These are phyloP conservation scores for Pulveroboletus sp. DNA, from an alignment of 768 basidiomycete genomes.

Conservation along the genomic window DNA sequence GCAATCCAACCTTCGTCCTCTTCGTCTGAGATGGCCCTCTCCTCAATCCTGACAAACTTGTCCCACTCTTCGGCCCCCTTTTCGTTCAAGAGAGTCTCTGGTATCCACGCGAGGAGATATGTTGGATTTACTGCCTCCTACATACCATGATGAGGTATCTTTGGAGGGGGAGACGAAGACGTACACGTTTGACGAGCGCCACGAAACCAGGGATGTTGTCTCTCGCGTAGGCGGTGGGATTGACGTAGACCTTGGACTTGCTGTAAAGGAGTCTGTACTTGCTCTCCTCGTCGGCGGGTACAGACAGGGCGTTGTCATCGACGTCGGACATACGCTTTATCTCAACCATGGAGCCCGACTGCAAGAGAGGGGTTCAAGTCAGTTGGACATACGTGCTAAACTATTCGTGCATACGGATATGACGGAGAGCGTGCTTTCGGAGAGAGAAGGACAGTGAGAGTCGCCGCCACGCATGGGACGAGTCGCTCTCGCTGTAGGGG, in stretches of 20 bases:
- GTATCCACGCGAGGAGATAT: constrained; percentile 90
- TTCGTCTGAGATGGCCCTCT: constrained; percentile 49
- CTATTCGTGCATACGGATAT: constrained; percentile 38
- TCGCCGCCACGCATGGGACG: constrained; percentile 17
- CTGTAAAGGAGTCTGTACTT: constrained; percentile 77
- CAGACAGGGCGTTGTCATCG: constrained; percentile 12
- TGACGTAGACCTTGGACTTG: constrained; percentile 93
- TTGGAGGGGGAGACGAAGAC: constrained; percentile 25
- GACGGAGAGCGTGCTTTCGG: constrained; percentile 44
- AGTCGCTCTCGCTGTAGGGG: constrained; percentile 1
- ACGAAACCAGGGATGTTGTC: constrained; percentile 96
- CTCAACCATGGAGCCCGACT: constrained; percentile 70
- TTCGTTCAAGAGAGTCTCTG: constrained; percentile 77
- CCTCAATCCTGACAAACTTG: constrained; percentile 85
- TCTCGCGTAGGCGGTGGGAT: constrained; percentile 85
- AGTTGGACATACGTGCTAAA: constrained; percentile 1
- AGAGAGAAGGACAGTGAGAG: constrained; percentile 30
- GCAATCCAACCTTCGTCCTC: constrained; percentile 63
- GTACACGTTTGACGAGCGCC: constrained; percentile 81
- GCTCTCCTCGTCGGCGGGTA: constrained; percentile 44
- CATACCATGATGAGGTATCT: constrained; percentile 6
- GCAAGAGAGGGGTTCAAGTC: constrained; percentile 5
- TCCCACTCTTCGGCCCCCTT: constrained; percentile 82
- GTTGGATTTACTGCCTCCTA: constrained; percentile 73
- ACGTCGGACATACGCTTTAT: constrained; percentile 43